Evolutionary conservation across 768 basidiomycete genomes (phyloP).

Genomic region (Panaeolus cyanescens): DNA sequence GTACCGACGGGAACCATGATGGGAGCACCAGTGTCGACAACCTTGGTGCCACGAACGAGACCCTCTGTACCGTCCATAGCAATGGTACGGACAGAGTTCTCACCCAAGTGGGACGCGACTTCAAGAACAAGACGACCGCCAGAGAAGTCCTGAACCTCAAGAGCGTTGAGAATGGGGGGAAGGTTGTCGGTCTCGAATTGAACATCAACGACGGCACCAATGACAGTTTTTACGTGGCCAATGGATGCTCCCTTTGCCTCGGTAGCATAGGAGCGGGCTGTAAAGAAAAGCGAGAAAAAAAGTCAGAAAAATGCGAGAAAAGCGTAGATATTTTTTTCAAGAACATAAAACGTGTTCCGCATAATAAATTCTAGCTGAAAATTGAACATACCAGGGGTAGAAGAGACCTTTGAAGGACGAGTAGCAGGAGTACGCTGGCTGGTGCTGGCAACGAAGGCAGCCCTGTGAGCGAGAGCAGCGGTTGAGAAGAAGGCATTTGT

Average conservation of each 20-base stretch:
- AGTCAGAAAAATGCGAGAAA: conserved; percentile 15
- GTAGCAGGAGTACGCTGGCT: conserved; percentile 47
- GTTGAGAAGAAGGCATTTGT: conserved; percentile 83
- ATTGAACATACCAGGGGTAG: conserved; percentile 48
- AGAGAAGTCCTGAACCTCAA: conserved; percentile 93
- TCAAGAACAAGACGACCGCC: conserved; percentile 98
- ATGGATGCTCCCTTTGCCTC: conserved; percentile 68
- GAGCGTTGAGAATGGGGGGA: conserved; percentile 97
- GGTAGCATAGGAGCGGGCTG: conserved; percentile 89
- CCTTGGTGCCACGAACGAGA: conserved; percentile 98
- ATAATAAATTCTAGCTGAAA: neutral
- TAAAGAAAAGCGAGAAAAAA: conserved; percentile 24
- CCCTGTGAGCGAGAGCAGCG: conserved; percentile 59
- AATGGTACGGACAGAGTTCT: conserved; percentile 99
- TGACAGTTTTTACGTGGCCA: conserved; percentile 96
- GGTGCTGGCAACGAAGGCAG: conserved; percentile 43
- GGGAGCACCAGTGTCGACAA: conserved; percentile 94
- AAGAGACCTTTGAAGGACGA: conserved; percentile 50
- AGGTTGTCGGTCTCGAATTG: conserved; percentile 95
- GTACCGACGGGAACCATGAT: conserved; percentile 96
- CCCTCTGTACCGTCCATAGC: conserved; percentile 99
- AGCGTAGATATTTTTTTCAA: neutral
- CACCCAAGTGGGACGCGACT: conserved; percentile 97
- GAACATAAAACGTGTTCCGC: neutral
- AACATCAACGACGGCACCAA: conserved; percentile 99